Evolutionary conservation across 2,329 filamentous ascomycete genomes (phyloP).

Genomic region (Drechslera avenae): DNA sequence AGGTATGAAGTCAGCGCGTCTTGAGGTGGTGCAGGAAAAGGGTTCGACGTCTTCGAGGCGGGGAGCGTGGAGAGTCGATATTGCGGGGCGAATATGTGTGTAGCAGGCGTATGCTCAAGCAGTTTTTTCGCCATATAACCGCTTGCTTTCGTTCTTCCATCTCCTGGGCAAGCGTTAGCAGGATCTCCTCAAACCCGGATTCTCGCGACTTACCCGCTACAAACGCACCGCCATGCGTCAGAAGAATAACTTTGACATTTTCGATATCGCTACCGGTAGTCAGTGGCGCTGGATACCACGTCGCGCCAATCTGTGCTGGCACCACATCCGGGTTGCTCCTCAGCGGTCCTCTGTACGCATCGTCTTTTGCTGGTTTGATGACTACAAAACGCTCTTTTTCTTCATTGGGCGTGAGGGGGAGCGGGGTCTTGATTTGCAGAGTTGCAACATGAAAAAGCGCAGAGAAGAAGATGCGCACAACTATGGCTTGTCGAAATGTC

Average conservation of each 20-base stretch:
- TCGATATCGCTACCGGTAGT: conserved; percentile 14
- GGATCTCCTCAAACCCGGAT: too few relatives aligned
- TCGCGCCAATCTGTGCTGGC: conserved; percentile 49
- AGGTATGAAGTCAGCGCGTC: conserved; percentile 55
- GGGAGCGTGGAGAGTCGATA: conserved; percentile 56
- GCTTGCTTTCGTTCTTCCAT: conserved; percentile 47
- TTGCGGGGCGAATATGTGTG: conserved; percentile 52
- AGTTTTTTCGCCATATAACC: conserved; percentile 42
- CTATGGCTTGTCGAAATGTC: conserved; percentile 49
- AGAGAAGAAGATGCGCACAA: conserved; percentile 40
- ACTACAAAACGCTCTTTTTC: conserved; percentile 50
- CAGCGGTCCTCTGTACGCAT: conserved; percentile 41
- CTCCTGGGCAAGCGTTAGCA: conserved; percentile 9
- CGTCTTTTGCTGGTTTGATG: conserved; percentile 28
- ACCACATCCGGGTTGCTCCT: conserved; percentile 39
- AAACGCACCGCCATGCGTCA: conserved; percentile 58
- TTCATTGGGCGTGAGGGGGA: conserved; percentile 43
- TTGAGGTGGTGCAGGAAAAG: conserved; percentile 59
- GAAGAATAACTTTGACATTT: conserved; percentile 48
- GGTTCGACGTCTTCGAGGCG: conserved; percentile 40
- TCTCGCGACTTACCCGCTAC: conserved; percentile 41
- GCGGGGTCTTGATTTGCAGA: conserved; percentile 35
- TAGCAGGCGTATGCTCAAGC: conserved; percentile 45
- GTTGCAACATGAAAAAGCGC: conserved; percentile 41
- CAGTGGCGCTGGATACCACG: conserved; percentile 49